Base-by-base conservation (phyloP, 2,329 filamentous ascomycete species). In the Exophiala lecanii-corni region DNA sequence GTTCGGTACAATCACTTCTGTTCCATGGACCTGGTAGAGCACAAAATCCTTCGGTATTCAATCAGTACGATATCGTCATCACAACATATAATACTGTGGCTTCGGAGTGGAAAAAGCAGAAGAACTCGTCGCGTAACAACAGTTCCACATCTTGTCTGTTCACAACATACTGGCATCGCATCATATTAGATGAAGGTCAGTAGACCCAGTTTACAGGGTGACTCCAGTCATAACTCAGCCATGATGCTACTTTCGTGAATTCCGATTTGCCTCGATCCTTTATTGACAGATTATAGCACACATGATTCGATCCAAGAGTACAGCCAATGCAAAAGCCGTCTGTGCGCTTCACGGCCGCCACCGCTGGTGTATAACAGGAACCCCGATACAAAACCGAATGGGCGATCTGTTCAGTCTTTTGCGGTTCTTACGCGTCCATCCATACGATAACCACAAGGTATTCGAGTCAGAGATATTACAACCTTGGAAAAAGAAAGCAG, bases 351-450 rank as follows among this genome's bases (percentile, higher is more conserved):
- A 65, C 0, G 57, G 65, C 0, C 47, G 39, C 0, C 57, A 56
- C 2, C 62, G 71, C 4, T 75, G 71, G 72, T 68, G 65, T 1
- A 63, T 75, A 0, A 74, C 69, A 0, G 71, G 71, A 0, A 75
- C 72, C 0, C 72, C 72, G 0, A 67, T 76, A 1, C 71, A 75
- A 33, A 76, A 75, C 35, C 57, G 57, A 0, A 57, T 72, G 0
- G 54, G 54, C 1, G 72, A 75, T 35, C 57, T 75, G 4, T 58
- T 62, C 0, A 59, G 61, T 1, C 57, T 74, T 0, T 54, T 75
- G 1, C 64, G 63, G 18, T 75, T 74, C 40, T 55, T 75, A 10
- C 56, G 58, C 4, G 62, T 60, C 0, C 52, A 67, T 44, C 72
- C 72, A 0, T 73, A 71, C 39, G 49, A 60, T 3, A 60, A 71